These are phyloP conservation scores for Passalora sequoiae DNA, from an alignment of 2,329 filamentous ascomycete genomes.

Conservation along the genomic window DNA sequence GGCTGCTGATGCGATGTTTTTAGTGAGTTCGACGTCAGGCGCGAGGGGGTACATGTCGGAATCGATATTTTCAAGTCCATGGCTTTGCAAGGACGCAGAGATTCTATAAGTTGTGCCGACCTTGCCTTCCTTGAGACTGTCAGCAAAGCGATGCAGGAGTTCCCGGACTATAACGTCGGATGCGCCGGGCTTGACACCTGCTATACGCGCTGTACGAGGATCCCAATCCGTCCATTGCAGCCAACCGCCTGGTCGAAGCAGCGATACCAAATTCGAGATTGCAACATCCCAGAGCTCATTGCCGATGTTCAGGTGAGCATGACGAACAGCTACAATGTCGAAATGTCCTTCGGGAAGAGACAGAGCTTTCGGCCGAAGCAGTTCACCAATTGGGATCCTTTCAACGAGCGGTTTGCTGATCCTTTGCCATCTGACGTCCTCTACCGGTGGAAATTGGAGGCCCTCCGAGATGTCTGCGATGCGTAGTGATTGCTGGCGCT, in stretches of 20 bases:
- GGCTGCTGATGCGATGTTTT: conserved; percentile 9
- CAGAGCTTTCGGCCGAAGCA: background rate
- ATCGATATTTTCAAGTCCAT: conserved; percentile 12
- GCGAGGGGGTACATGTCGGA: conserved; percentile 16
- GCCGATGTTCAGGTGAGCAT: conserved; percentile 11
- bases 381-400: background rate
- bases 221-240: conserved; percentile 20
- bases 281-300: conserved; percentile 13
- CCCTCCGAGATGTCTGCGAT: conserved; percentile 14
- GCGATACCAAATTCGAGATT: conserved; percentile 11
- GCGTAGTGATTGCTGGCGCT: background rate
- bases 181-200: conserved; percentile 16
- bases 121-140: conserved; percentile 9
- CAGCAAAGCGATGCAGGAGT: conserved; percentile 12
- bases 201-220: conserved; percentile 18
- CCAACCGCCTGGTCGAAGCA: conserved; percentile 20
- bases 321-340: conserved; percentile 18
- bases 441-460: background rate
- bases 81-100: conserved; percentile 6
- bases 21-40: conserved; percentile 16
- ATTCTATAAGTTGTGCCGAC: conserved; percentile 19
- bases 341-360: conserved; percentile 8
- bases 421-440: background rate
- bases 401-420: background rate
- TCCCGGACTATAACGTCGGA: conserved; percentile 13